These are phyloP conservation scores for Zygoascus ofunaensis DNA, from an alignment of 805 yeast genomes.

Conservation along the genomic window DNA sequence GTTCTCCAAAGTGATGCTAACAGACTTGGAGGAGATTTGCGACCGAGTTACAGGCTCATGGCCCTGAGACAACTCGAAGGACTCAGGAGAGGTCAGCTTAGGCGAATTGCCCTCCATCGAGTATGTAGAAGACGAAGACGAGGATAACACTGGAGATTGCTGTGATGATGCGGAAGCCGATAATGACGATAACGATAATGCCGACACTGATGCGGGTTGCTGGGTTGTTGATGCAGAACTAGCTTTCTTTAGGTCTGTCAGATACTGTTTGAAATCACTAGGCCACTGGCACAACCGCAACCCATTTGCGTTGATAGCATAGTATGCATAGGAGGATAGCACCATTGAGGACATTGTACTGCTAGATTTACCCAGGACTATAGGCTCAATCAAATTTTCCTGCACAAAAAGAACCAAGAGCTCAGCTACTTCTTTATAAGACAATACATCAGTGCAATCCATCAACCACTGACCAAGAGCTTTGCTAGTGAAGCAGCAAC, in stretches of 20 bases:
- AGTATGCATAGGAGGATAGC: conserved; percentile 11
- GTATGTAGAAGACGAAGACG: not conserved
- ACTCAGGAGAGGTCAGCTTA: not conserved
- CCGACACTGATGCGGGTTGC: too few relatives aligned
- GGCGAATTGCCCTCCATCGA: not conserved
- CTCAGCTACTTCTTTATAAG: conserved; percentile 18
- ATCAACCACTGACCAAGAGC: conserved; percentile 78
- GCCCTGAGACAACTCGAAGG: not conserved
- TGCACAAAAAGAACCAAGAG: conserved; percentile 9
- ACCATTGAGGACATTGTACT: conserved; percentile 1
- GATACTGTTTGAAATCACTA: not conserved
- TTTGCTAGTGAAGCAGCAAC: conserved; percentile 61
- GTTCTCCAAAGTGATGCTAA: conserved; percentile 26
- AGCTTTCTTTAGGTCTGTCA: not conserved
- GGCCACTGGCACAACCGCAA: conserved; percentile 9
- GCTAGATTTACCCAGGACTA: conserved; percentile 2
- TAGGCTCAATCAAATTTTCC: conserved; percentile 12
- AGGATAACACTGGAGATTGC: not conserved
- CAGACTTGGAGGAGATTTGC: not conserved
- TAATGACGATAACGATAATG: too few relatives aligned
- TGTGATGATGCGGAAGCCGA: too few relatives aligned
- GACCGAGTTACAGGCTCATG: not conserved
- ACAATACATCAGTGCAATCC: conserved; percentile 75
- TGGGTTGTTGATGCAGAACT: not conserved
- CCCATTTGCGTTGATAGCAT: conserved; percentile 10